Evolutionary conservation across 192 early-diverging fungal genomes (phyloP).

Genomic region (Glomus cerebriforme): DNA sequence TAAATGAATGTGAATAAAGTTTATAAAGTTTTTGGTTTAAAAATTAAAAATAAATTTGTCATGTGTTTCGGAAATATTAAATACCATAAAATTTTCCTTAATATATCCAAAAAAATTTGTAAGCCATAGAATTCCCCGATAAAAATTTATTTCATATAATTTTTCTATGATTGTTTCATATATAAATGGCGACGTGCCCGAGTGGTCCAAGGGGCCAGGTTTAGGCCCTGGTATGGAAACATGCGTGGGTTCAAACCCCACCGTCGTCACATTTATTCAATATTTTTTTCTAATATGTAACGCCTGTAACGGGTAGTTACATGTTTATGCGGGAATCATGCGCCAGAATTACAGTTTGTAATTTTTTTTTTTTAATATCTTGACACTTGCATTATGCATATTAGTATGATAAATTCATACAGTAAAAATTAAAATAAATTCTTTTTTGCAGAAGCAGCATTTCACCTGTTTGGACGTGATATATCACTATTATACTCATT

Average conservation of each 20-base stretch:
- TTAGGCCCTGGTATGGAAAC: constrained; percentile 46
- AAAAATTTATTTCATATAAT: not conserved
- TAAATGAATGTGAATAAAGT: not conserved
- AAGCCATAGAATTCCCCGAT: not conserved
- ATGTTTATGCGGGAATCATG: too few species aligned
- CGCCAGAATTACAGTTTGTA: too few species aligned
- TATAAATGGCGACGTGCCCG: constrained; percentile 40
- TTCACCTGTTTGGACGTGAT: too few species aligned
- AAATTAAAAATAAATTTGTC: too few species aligned
- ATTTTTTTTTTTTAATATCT: too few species aligned
- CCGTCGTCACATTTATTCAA: constrained; percentile 31
- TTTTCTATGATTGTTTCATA: not conserved
- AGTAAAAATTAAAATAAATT: too few species aligned
- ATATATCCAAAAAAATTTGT: too few species aligned
- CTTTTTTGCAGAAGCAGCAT: too few species aligned
- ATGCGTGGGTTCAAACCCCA: constrained; percentile 56
- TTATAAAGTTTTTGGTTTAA: too few species aligned
- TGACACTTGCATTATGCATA: too few species aligned
- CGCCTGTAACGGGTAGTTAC: not conserved
- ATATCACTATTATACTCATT: too few species aligned
- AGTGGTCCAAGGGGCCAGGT: constrained; percentile 52
- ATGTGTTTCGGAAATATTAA: not conserved
- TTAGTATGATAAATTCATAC: too few species aligned
- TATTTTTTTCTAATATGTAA: not conserved
- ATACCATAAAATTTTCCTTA: not conserved